phyloP scores from a whole-genome alignment of 2,329 filamentous ascomycete genomes.

The Thelonectria blattea region DNA sequence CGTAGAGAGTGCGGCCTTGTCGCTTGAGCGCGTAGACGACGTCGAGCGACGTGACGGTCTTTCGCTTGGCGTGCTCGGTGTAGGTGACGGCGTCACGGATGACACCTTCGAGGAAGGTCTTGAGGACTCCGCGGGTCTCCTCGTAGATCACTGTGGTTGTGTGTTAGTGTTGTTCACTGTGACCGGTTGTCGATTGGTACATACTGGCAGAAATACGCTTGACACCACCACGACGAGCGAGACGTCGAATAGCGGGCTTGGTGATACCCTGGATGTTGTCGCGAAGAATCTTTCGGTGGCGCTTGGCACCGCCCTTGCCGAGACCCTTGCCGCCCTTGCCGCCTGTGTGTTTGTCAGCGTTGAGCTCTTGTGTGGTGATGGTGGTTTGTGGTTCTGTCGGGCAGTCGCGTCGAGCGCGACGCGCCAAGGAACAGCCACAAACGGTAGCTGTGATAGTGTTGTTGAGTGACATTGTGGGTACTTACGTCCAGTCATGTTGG shows the following conservation, averaged over 20 bases:
- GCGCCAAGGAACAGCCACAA: not conserved
- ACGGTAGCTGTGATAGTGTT: too few species aligned
- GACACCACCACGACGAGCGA: constrained; percentile 98
- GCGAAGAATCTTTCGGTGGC: constrained; percentile 98
- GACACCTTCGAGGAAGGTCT: constrained; percentile 79
- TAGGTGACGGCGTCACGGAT: constrained; percentile 80
- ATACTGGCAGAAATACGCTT: constrained; percentile 98
- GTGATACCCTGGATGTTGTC: constrained; percentile 99
- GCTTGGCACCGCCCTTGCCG: constrained; percentile 98
- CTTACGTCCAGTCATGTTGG: constrained; percentile 76
- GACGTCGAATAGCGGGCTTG: constrained; percentile 98
- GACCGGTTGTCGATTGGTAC: constrained; percentile 37
- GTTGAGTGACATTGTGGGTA: constrained; percentile 36
- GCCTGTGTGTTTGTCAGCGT: constrained; percentile 65
- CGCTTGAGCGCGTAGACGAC: constrained; percentile 73
- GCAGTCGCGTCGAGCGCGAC: constrained; percentile 25
- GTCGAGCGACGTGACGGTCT: constrained; percentile 75
- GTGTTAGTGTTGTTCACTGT: constrained; percentile 21
- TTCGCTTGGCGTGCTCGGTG: constrained; percentile 82
- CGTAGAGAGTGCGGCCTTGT: constrained; percentile 78
- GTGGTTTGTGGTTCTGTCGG: not conserved
- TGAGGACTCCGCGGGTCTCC: constrained; percentile 78
- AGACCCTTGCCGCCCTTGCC: constrained; percentile 97
- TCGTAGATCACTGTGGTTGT: constrained; percentile 70
- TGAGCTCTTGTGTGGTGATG: constrained; percentile 13